A percentile compares a stretch with the other conserved stretches of the same genome.
These are phyloP conservation scores for Fusarium floridanum DNA, from an alignment of 2,329 filamentous ascomycete species.

Conservation along the genomic window DNA sequence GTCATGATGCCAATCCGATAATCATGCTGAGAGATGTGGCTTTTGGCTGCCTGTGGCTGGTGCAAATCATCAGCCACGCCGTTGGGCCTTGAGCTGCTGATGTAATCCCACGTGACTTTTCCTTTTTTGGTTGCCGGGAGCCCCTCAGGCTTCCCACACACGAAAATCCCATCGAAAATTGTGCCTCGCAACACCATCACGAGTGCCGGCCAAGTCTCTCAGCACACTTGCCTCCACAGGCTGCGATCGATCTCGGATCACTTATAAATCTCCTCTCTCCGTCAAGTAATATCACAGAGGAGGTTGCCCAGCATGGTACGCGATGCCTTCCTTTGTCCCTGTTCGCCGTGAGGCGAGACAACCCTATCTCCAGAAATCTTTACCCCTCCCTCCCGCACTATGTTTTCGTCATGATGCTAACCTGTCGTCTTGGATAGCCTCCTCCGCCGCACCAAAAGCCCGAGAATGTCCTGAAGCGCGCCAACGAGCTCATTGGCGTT, in stretches of 20 bases:
- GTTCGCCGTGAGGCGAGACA: constrained; percentile 12
- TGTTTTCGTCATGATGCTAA: constrained; percentile 45
- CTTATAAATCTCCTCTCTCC: constrained; percentile 54
- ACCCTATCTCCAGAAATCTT: constrained; percentile 32
- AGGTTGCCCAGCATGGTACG: constrained; percentile 67
- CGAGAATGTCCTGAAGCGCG: constrained; percentile 99
- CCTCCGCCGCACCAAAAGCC: constrained; percentile 97
- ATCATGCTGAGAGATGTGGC: constrained; percentile 21
- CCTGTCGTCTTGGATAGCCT: constrained; percentile 69
- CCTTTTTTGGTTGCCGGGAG: constrained; percentile 44
- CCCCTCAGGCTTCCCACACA: constrained; percentile 61
- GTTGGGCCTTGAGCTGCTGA: constrained; percentile 39
- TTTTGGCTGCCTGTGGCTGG: constrained; percentile 31
- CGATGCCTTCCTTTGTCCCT: constrained; percentile 38
- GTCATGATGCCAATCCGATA: not conserved
- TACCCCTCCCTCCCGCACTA: constrained; percentile 48
- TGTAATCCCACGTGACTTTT: constrained; percentile 53
- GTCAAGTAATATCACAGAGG: constrained; percentile 58
- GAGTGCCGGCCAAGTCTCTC: constrained; percentile 56
- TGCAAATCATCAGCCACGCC: constrained; percentile 27
- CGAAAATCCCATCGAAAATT: constrained; percentile 58
- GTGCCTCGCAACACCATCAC: constrained; percentile 54
- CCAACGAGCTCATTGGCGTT: constrained; percentile 98
- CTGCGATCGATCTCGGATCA: constrained; percentile 55
- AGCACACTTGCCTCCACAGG: constrained; percentile 51